A percentile compares a stretch with the other conserved stretches of the same genome.
Conservation (phyloP, 83 land plant species). For the Thuja plicata region DNA sequence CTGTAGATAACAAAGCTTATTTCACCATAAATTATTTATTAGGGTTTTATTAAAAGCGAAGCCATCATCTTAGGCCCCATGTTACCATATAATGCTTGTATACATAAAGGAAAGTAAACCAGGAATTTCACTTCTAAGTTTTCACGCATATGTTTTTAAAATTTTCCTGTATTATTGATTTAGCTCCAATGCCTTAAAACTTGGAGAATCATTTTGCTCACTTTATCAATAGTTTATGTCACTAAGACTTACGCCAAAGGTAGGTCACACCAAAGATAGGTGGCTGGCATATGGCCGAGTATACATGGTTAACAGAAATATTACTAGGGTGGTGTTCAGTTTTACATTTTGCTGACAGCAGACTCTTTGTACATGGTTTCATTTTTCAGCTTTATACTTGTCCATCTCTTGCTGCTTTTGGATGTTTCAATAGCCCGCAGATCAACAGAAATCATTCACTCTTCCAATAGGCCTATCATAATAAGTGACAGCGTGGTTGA, state of each 20-base stretch:
- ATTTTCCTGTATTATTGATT: not conserved
- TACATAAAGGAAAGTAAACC: not conserved
- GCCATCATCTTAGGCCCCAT: not conserved
- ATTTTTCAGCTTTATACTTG: conserved; percentile 57
- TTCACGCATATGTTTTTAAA: not conserved
- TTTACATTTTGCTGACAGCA: not conserved
- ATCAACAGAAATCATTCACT: conserved; percentile 15
- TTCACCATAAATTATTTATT: too few relatives aligned
- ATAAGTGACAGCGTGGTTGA: conserved; percentile 74
- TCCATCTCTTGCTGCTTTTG: conserved; percentile 71
- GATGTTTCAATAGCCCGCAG: conserved; percentile 70
- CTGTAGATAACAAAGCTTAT: too few relatives aligned
- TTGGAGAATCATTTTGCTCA: not conserved
- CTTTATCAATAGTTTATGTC: not conserved
- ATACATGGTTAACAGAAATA: not conserved
- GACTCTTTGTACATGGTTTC: not conserved
- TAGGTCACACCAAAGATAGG: not conserved
- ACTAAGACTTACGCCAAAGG: not conserved
- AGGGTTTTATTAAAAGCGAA: too few relatives aligned
- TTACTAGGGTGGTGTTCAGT: not conserved
- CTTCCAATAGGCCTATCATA: not conserved
- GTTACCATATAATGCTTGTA: not conserved
- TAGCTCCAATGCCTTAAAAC: not conserved
- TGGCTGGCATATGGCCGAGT: not conserved
- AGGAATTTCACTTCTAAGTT: not conserved